phyloP scores from a whole-genome alignment of 2,329 filamentous ascomycete species.

The Beauveria caledonica region DNA sequence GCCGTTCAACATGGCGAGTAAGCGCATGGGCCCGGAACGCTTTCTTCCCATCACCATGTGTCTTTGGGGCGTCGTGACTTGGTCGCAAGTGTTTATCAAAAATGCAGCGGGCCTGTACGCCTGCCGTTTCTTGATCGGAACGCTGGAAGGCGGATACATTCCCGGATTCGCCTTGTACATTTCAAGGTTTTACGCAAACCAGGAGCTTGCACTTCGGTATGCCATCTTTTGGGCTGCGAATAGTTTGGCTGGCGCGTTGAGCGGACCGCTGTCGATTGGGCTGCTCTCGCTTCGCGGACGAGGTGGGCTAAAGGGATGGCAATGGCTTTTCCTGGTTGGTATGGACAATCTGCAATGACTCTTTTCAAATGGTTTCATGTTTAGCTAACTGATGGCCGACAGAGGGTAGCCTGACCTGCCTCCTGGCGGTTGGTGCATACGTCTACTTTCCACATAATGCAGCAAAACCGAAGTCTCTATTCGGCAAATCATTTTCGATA shows the following conservation, averaged over 20 bases:
- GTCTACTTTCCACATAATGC: constrained; percentile 21
- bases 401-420: constrained; percentile 22
- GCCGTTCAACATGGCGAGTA: constrained; percentile 23
- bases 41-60: constrained; percentile 23
- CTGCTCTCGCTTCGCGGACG: constrained; percentile 19
- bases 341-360: not conserved
- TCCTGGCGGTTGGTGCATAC: constrained; percentile 19
- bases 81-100: constrained; percentile 22
- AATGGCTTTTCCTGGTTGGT: constrained; percentile 25
- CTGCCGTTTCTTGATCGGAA: constrained; percentile 22
- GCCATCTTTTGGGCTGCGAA: constrained; percentile 25
- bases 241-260: constrained; percentile 20
- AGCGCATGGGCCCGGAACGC: constrained; percentile 20
- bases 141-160: constrained; percentile 25
- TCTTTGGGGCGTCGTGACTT: constrained; percentile 22
- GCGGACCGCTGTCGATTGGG: constrained; percentile 21
- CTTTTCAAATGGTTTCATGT: no score
- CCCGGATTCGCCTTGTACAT: constrained; percentile 24
- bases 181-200: constrained; percentile 22
- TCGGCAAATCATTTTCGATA: constrained; percentile 18
- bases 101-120: constrained; percentile 19
- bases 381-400: no score
- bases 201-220: constrained; percentile 21
- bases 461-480: constrained; percentile 19
- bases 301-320: constrained; percentile 21